Percentiles rank a stretch among this genome's conserved stretches.
These are phyloP conservation scores for Noccaea caerulescens DNA, from an alignment of 345 rosid genomes.

Conservation along the genomic window DNA sequence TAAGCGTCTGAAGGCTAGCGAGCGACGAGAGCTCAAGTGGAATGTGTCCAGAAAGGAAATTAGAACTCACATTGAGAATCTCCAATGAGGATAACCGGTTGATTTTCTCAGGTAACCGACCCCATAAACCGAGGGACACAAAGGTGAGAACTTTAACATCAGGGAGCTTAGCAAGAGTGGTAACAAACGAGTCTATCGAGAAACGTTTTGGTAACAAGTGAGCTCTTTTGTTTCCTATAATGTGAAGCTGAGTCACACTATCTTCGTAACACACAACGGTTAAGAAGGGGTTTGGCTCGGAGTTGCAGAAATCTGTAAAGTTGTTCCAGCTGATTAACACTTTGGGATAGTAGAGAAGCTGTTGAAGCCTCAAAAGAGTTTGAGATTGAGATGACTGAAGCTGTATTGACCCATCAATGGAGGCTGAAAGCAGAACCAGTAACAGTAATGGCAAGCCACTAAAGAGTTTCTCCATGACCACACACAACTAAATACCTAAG, in stretches of 20 bases:
- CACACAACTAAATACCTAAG: slow-evolving; percentile 14
- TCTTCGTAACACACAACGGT: slow-evolving; percentile 88
- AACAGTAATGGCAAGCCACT: slow-evolving; percentile 43
- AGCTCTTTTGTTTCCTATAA: slow-evolving; percentile 59
- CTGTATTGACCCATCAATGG: slow-evolving; percentile 57
- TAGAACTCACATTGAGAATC: slow-evolving; percentile 85
- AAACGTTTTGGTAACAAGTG: slow-evolving; percentile 64
- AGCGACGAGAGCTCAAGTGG: slow-evolving; percentile 70
- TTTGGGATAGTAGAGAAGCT: slow-evolving; percentile 65
- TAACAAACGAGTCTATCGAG: slow-evolving; percentile 77
- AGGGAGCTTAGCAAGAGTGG: slow-evolving; percentile 73
- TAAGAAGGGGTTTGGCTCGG: slow-evolving; percentile 60
- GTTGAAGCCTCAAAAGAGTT: slow-evolving; percentile 68
- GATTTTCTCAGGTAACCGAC: slow-evolving; percentile 74
- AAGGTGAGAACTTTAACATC: slow-evolving; percentile 81
- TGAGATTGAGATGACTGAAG: slow-evolving; percentile 74
- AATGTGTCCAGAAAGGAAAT: slow-evolving; percentile 64
- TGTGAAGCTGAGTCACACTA: slow-evolving; percentile 79
- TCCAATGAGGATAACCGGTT: slow-evolving; percentile 68
- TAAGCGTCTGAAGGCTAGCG: slow-evolving; percentile 67
- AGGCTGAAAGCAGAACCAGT: slow-evolving; percentile 48
- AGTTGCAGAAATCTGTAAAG: slow-evolving; percentile 78
- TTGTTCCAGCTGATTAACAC: slow-evolving; percentile 73
- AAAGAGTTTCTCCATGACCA: slow-evolving; percentile 53
- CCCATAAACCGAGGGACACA: slow-evolving; percentile 92